Evolutionary conservation across 2,329 filamentous ascomycete genomes (phyloP), one percentile per base, ranked within the genome.

Genomic region (Arthrinium puccinioides): DNA sequence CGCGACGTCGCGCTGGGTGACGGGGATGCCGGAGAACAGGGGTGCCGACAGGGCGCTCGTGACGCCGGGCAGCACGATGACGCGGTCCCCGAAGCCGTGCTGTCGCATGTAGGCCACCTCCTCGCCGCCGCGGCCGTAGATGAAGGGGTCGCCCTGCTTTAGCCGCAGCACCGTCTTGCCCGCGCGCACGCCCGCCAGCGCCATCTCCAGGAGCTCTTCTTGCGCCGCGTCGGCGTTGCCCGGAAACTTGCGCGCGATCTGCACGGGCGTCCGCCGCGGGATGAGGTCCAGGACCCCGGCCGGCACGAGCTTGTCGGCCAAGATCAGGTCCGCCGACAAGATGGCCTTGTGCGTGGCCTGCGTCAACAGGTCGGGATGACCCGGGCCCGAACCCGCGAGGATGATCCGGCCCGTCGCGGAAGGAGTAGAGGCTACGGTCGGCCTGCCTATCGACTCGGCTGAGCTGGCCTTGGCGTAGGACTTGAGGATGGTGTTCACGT

Each of bases 171-270:
- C 92, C 2, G 78, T 84, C 56, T 85, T 79, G 10, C 92, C 92
- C 15, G 62, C 61, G 5, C 52, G 56, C 13, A 70, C 69, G 3
- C 79, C 87, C 3, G 76, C 75, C 3, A 95, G 69, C 0, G 87
- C 92, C 50, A 87, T 73, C 37, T 80, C 72, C 3, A 94, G 74
- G 5, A 98, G 78, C 61, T 98, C 92, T 53, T 89, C 80, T 57
- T 98, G 92, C 0, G 92, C 92, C 30, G 79, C 79, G 50, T 98
- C 92, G 27, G 92, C 92, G 60, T 98, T 97, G 16, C 92, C 92
- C 1, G 92, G 92, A 62, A 98, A 98, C 59, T 98, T 98, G 53
- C 89, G 84, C 5, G 92, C 90, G 50, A 98, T 98, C 51, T 87
- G 80, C 10, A 97, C 82, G 9, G 84, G 82, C 8, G 89, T 94